Evolutionary conservation across 2,329 filamentous ascomycete genomes (phyloP).

Genomic region (Pestalotiopsis sp.): DNA sequence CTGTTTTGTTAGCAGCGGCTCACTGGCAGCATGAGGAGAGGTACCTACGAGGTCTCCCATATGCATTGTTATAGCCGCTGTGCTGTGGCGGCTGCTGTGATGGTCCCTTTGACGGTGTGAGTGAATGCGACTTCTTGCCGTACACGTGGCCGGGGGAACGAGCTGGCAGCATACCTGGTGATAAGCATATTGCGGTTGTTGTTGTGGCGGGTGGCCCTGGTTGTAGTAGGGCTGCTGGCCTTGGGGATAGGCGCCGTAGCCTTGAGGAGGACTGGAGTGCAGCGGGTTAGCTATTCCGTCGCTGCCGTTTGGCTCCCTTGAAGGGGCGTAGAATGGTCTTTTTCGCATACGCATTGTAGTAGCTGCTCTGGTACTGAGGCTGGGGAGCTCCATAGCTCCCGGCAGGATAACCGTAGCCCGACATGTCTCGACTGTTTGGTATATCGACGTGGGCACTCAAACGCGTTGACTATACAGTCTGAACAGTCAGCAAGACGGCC

Average conservation of each 20-base stretch:
- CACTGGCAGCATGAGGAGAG: not conserved
- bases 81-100: slow-evolving; percentile 43
- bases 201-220: slow-evolving; percentile 46
- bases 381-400: slow-evolving; percentile 33
- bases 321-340: not conserved
- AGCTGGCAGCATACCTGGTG: not conserved
- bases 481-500: slow-evolving; percentile 4
- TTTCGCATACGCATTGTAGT: slow-evolving; percentile 27
- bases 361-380: slow-evolving; percentile 32
- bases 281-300: slow-evolving; percentile 2
- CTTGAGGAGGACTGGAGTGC: slow-evolving; percentile 40
- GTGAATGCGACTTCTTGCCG: not conserved
- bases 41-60: slow-evolving; percentile 52
- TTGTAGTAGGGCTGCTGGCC: slow-evolving; percentile 44
- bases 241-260: slow-evolving; percentile 52
- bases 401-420: slow-evolving; percentile 33
- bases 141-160: not conserved
- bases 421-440: slow-evolving; percentile 26
- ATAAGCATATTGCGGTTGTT: slow-evolving; percentile 40
- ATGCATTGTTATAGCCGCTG: slow-evolving; percentile 47
- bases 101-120: slow-evolving; percentile 36
- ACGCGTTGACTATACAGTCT: not conserved
- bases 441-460: not conserved
- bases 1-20: not conserved
- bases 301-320: not conserved